Evolutionary conservation across 176 grass and related monocot species (phyloP).

Genomic region (Pontederia paniculata): DNA sequence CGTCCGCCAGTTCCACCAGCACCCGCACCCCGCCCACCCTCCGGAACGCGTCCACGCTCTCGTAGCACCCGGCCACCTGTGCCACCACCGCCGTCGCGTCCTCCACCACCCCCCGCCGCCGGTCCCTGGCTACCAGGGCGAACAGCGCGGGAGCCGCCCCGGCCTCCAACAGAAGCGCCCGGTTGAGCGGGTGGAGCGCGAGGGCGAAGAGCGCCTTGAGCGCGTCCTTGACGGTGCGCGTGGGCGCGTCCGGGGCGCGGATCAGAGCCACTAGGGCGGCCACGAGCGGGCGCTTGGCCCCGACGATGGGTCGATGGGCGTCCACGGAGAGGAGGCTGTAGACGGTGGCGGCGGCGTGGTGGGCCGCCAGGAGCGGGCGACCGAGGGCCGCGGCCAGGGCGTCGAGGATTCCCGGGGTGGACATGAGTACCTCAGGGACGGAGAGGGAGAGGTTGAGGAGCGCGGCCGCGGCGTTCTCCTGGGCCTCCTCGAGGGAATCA

Average conservation of each 20-base stretch:
- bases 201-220: conserved; percentile 75
- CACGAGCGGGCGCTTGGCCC: conserved; percentile 35
- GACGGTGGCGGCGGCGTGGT: conserved; percentile 70
- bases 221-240: conserved; percentile 73
- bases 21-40: conserved; percentile 52
- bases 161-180: conserved; percentile 34
- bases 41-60: conserved; percentile 58
- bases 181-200: conserved; percentile 60
- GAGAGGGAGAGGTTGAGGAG: conserved; percentile 88
- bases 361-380: conserved; percentile 14
- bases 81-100: conserved; percentile 72
- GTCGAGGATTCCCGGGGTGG: conserved; percentile 52
- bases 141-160: conserved; percentile 55
- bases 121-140: conserved; percentile 50
- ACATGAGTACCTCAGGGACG: conserved; percentile 50
- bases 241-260: conserved; percentile 16
- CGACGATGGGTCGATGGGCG: conserved; percentile 46
- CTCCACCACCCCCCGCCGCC: conserved; percentile 53
- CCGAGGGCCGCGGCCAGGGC: conserved; percentile 51
- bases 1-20: conserved; percentile 59
- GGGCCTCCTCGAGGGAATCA: background rate
- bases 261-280: conserved; percentile 52
- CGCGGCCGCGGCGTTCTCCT: conserved; percentile 70
- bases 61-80: conserved; percentile 81
- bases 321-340: conserved; percentile 72